These are phyloP conservation scores for Chrysochromulina tobinii DNA, from an alignment of 78 protist species.

Conservation along the genomic window DNA sequence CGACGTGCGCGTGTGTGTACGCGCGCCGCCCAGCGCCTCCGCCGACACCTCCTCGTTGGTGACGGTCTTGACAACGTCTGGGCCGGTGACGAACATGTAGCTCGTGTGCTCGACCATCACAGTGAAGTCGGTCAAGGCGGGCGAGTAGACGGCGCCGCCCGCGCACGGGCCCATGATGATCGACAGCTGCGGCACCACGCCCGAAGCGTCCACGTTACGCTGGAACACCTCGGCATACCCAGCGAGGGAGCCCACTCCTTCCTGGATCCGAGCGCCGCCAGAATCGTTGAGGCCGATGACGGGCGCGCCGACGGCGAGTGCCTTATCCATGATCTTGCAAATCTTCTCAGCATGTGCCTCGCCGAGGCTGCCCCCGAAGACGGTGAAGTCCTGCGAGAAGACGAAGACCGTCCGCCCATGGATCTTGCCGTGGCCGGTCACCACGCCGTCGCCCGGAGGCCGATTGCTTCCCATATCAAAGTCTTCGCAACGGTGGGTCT, in stretches of 20 bases:
- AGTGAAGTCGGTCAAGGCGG: slow-evolving; percentile 95
- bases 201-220: slow-evolving; percentile 87
- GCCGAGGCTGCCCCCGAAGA: slow-evolving; percentile 94
- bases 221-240: slow-evolving; percentile 95
- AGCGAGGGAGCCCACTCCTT: slow-evolving; percentile 95
- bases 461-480: slow-evolving; percentile 82
- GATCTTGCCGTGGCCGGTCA: slow-evolving; percentile 93
- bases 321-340: slow-evolving; percentile 97
- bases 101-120: slow-evolving; percentile 92
- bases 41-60: slow-evolving; percentile 80
- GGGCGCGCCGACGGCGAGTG: slow-evolving; percentile 94
- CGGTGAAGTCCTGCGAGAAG: slow-evolving; percentile 88
- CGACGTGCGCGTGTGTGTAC: slow-evolving; percentile 32
- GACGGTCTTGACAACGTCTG: slow-evolving; percentile 95
- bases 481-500: slow-evolving; percentile 88
- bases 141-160: slow-evolving; percentile 96
- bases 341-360: slow-evolving; percentile 96
- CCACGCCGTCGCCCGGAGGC: slow-evolving; percentile 93
- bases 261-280: slow-evolving; percentile 98
- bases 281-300: slow-evolving; percentile 97
- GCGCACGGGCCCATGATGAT: slow-evolving; percentile 98
- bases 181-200: slow-evolving; percentile 76
- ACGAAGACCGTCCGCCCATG: slow-evolving; percentile 78
- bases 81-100: slow-evolving; percentile 97
- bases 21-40: slow-evolving; percentile 96